phyloP scores from a whole-genome alignment of 2,329 filamentous ascomycete species.

The Botryotinia narcissicola region DNA sequence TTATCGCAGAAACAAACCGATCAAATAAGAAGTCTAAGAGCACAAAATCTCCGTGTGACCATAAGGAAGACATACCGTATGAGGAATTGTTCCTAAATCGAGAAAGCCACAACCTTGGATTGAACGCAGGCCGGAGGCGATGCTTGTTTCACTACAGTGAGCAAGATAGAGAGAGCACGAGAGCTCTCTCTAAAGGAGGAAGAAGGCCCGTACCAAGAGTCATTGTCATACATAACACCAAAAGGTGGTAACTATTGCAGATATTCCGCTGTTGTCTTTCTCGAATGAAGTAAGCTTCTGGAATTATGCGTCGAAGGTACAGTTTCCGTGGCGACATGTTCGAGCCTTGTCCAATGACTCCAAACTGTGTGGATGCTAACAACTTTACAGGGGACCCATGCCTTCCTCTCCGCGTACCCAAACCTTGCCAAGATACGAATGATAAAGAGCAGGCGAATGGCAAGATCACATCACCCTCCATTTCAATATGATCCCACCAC shows the following conservation, averaged over 20 bases:
- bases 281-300: constrained; percentile 5
- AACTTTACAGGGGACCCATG: neutral
- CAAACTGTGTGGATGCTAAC: neutral
- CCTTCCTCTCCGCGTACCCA: neutral
- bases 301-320: constrained; percentile 11
- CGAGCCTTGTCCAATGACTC: neutral
- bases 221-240: neutral
- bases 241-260: constrained; percentile 1
- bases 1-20: neutral
- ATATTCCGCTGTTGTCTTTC: neutral
- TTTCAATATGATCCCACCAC: neutral
- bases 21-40: neutral
- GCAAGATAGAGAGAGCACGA: neutral
- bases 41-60: neutral
- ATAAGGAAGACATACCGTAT: neutral
- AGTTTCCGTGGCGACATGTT: constrained; percentile 10
- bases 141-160: neutral
- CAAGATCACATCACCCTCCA: neutral
- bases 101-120: neutral
- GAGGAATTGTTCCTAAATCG: neutral
- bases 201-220: neutral
- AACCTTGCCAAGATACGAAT: neutral
- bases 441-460: constrained; percentile 2
- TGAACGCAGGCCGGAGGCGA: neutral
- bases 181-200: neutral